Evolutionary conservation across 331 rosid genomes (phyloP).

Genomic region (Telfairia occidentalis): DNA sequence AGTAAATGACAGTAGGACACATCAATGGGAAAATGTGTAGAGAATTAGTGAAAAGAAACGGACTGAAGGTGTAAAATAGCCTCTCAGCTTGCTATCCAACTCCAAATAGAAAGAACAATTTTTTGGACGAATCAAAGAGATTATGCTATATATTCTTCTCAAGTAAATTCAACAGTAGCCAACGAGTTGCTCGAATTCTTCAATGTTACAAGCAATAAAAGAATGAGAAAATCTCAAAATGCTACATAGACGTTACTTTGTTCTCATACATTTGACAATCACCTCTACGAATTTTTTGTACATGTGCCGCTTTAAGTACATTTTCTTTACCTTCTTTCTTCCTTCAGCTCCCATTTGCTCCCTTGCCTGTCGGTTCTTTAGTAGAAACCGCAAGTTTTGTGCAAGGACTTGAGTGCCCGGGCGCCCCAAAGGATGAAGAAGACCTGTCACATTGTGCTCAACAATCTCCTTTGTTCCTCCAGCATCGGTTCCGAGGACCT

Average conservation of each 20-base stretch:
- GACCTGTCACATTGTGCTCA: slow-evolving; percentile 77
- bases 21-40: background rate
- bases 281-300: slow-evolving; percentile 84
- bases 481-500: slow-evolving; percentile 91
- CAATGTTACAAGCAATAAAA: slow-evolving; percentile 20
- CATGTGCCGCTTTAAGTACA: slow-evolving; percentile 92
- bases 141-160: background rate
- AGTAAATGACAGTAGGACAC: background rate
- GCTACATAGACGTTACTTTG: slow-evolving; percentile 31
- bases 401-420: slow-evolving; percentile 45
- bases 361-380: slow-evolving; percentile 48
- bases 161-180: background rate
- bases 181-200: background rate
- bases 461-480: slow-evolving; percentile 90
- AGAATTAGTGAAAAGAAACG: background rate
- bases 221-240: slow-evolving; percentile 27
- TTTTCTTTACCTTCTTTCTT: slow-evolving; percentile 57
- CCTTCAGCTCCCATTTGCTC: slow-evolving; percentile 80
- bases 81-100: background rate
- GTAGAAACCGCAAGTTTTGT: slow-evolving; percentile 47
- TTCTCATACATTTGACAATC: slow-evolving; percentile 77
- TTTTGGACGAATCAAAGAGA: background rate
- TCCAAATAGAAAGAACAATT: background rate
- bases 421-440: slow-evolving; percentile 72
- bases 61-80: background rate